Base-by-base conservation (phyloP, 768 basidiomycete genomes). In the Boletus huronensis region DNA sequence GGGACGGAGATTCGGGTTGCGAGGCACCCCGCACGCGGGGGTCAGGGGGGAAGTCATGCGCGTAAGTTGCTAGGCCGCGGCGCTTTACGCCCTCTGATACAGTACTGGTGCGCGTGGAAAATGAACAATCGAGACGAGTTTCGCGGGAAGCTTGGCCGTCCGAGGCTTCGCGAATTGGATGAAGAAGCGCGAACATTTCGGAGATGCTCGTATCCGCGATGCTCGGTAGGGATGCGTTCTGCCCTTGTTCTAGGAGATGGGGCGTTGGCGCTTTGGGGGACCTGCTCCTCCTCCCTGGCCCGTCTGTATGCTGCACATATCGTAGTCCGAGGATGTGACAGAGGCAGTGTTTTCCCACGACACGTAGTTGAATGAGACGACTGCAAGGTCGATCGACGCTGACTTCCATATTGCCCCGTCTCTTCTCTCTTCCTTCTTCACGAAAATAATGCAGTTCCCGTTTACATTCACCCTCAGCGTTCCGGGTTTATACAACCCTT, bases 381-480 rank as follows among this genome's bases (percentile, higher is more conserved):
- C n/a, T n/a, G n/a, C n/a, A n/a, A n/a, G n/a, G n/a, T n/a, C n/a
- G n/a, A n/a, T n/a, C n/a, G n/a, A n/a, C n/a, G n/a, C n/a, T n/a
- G n/a, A n/a, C 17, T 25, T 14, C n/a, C 16, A 32, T 42, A 6
- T 25, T 11, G 2, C 23, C 2, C 31, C 8, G 6, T 25, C 38
- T 21, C 25, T 10, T 48, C 8, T 11, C 10, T 19, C 35, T 28
- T 49, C 40, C 23, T 47, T 21, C 31, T 52, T 69, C 53, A 69
- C 59, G 66, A 67, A 59, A 38, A 52, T 52, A 6, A 80, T 82
- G 79, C 67, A 75, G 4, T 89, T 88, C 62, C 80, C 86, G 13
- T 90, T 90, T 66, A 87, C 87, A 48, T 90, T 90, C 75, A 80
- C 69, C 16, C 76, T 89, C 55, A 67, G 77, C 34, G 81, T 87